These are phyloP conservation scores for Trichosporon asahii DNA, from an alignment of 1,284 basidiomycete species.

Conservation along the genomic window DNA sequence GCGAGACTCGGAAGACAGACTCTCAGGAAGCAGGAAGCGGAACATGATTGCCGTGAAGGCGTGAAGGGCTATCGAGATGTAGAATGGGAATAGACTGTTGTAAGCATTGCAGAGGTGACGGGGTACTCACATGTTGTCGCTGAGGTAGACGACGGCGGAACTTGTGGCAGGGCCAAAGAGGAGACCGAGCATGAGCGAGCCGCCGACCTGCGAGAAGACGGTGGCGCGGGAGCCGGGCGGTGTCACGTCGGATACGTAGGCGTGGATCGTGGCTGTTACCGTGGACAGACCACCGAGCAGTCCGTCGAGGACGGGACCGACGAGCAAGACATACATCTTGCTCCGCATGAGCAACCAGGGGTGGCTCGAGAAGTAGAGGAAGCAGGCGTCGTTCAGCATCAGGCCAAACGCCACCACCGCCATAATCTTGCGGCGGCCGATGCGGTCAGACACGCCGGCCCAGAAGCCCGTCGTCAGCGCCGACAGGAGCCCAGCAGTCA, in stretches of 20 bases:
- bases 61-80: constrained; percentile 55
- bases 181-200: constrained; percentile 59
- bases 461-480: constrained; percentile 84
- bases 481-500: constrained; percentile 73
- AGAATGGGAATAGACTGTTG: constrained; percentile 66
- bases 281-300: constrained; percentile 81
- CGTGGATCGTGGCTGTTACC: constrained; percentile 69
- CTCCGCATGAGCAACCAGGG: constrained; percentile 59
- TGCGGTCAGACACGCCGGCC: constrained; percentile 73
- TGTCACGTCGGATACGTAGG: constrained; percentile 79
- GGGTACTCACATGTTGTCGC: constrained; percentile 55
- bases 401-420: constrained; percentile 67
- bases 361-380: constrained; percentile 72
- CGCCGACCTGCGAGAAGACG: constrained; percentile 71
- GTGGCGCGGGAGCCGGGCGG: constrained; percentile 75
- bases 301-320: constrained; percentile 79
- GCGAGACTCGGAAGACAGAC: constrained; percentile 55
- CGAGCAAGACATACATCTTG: constrained; percentile 67
- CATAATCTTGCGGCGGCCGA: constrained; percentile 73
- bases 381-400: constrained; percentile 63
- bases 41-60: constrained; percentile 58
- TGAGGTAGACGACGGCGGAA: constrained; percentile 63
- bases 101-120: constrained; percentile 33
- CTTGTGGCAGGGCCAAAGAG: constrained; percentile 70
- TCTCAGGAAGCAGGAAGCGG: constrained; percentile 70